Evolutionary conservation across 2,329 filamentous ascomycete species (phyloP).

Genomic region (Diaporthe vaccinii): DNA sequence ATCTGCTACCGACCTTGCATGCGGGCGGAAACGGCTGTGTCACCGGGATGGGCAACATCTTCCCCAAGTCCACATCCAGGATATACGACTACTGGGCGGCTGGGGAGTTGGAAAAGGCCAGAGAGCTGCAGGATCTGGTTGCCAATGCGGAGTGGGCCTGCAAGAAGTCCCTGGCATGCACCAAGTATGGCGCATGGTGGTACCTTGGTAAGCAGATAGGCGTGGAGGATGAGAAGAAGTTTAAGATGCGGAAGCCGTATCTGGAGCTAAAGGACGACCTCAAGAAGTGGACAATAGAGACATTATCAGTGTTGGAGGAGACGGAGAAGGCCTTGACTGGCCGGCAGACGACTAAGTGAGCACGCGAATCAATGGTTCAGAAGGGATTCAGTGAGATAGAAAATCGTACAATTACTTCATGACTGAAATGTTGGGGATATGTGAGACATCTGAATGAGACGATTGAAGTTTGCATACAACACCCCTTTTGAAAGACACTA

Average conservation of each 20-base stretch:
- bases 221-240: slow-evolving; percentile 51
- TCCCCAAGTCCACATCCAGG: slow-evolving; percentile 56
- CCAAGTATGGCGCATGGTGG: slow-evolving; percentile 57
- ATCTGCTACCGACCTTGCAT: slow-evolving; percentile 56
- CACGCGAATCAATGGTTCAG: not conserved
- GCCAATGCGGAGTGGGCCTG: slow-evolving; percentile 64
- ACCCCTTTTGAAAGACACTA: not conserved
- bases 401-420: not conserved
- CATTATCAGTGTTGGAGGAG: slow-evolving; percentile 53
- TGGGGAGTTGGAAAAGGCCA: slow-evolving; percentile 54
- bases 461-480: not conserved
- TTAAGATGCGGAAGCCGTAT: slow-evolving; percentile 60
- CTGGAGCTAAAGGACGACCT: slow-evolving; percentile 52
- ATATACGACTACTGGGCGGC: slow-evolving; percentile 57
- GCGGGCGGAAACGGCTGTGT: slow-evolving; percentile 58
- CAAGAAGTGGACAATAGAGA: slow-evolving; percentile 59
- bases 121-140: slow-evolving; percentile 56
- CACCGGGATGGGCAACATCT: slow-evolving; percentile 61
- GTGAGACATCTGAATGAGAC: not conserved
- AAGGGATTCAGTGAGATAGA: not conserved
- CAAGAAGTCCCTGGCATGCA: slow-evolving; percentile 62
- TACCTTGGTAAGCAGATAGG: slow-evolving; percentile 57
- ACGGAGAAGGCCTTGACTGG: slow-evolving; percentile 46
- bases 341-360: not conserved
- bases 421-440: too few species aligned